phyloP scores from a whole-genome alignment of 129 eudicot species.

The Logfia minima region DNA sequence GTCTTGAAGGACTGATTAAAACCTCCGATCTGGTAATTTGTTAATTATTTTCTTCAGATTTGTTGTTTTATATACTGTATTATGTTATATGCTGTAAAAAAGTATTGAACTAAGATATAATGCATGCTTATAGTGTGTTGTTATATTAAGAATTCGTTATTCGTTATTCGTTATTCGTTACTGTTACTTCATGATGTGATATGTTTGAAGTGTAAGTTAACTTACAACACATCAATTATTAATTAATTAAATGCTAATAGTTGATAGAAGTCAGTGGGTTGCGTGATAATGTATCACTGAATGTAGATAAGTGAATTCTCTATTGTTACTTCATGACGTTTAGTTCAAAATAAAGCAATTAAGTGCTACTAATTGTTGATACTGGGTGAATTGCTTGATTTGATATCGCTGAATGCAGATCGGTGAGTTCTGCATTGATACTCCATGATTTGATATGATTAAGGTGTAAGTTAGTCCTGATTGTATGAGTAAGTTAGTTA shows the following conservation, averaged over 20 bases:
- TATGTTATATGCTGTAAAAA: not conserved
- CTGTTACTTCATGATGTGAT: not conserved
- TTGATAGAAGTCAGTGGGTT: not conserved
- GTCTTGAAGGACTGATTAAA: constrained; percentile 94
- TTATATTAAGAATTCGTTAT: not conserved
- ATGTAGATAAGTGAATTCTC: not conserved
- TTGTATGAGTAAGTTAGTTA: not conserved
- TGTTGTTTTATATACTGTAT: constrained; percentile 13
- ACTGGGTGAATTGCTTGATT: not conserved
- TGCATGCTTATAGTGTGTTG: not conserved
- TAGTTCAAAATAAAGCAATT: not conserved
- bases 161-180: too few relatives aligned
- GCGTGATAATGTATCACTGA: not conserved
- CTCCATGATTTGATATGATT: not conserved
- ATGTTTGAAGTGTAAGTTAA: not conserved
- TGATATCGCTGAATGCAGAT: not conserved
- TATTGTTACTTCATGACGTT: too few relatives aligned
- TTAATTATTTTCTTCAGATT: not conserved
- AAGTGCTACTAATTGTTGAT: not conserved
- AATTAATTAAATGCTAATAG: not conserved
- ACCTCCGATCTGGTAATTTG: constrained; percentile 84
- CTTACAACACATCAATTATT: not conserved
- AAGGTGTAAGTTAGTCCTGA: not conserved
- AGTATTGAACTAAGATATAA: not conserved
- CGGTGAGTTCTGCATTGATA: not conserved